phyloP scores from a whole-genome alignment of 106 monocot genomes.

The Cymbidium sinense region DNA sequence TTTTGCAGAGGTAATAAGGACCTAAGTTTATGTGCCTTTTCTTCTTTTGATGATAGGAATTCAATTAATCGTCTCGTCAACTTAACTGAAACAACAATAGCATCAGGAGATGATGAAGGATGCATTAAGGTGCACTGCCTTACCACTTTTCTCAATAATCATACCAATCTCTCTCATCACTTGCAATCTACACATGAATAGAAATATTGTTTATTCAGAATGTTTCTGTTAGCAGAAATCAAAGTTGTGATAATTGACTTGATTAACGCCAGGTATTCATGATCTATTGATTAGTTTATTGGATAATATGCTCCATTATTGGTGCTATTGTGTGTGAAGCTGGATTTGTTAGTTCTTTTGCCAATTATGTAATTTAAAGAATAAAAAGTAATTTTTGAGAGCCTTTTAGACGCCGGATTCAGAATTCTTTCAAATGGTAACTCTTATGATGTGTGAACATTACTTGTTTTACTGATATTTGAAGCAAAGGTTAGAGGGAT shows the following conservation, averaged over 20 bases:
- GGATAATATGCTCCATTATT: background rate
- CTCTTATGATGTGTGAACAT: background rate
- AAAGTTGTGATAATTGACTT: background rate
- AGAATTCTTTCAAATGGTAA: background rate
- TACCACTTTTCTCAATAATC: background rate
- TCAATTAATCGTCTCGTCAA: slow-evolving; percentile 62
- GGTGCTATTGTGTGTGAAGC: background rate
- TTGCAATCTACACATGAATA: background rate
- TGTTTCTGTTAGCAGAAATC: background rate
- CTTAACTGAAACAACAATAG: slow-evolving; percentile 85
- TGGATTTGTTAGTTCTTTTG: background rate
- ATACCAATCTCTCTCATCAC: background rate
- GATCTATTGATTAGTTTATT: background rate
- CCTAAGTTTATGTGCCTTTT: background rate
- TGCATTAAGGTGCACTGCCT: slow-evolving; percentile 67
- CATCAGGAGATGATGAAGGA: slow-evolving; percentile 91
- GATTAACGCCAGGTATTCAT: background rate
- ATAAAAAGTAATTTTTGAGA: background rate
- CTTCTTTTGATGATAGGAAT: slow-evolving; percentile 29
- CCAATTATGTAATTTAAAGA: background rate
- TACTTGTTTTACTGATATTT: background rate
- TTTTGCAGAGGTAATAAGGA: background rate
- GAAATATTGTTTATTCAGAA: background rate
- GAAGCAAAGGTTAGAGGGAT: background rate
- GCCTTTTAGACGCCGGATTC: background rate